Evolutionary conservation across 768 basidiomycete species (phyloP), one percentile per base, ranked within the genome.

Genomic region (Suillus subaureus): DNA sequence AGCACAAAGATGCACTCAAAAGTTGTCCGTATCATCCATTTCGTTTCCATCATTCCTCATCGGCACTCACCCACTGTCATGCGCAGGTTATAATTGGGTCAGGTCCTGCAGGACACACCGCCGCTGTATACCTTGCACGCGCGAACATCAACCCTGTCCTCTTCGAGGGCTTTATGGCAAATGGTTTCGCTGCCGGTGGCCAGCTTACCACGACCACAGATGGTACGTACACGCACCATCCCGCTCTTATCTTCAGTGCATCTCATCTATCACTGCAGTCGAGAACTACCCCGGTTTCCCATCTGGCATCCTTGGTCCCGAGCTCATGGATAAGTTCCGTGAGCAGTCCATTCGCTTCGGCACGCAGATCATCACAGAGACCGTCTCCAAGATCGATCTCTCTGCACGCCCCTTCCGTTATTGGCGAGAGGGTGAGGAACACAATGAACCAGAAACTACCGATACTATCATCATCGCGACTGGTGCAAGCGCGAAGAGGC

Each of bases 291-390:
- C 97, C 37, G 97, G 97, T 45, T 99, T 99, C 82, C 97, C 97
- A 1, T 82, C 87, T 18, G 97, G 97, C 35, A 94, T 99, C 54
- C 84, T 94, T 69, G 97, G 97, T 43, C 91, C 94, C 11, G 96
- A 98, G 74, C 88, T 99, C 77, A 99, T 99, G 97, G 96, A 98
- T 78, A 97, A 97, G 75, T 99, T 99, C 85, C 93, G 97, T 67
- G 93, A 93, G 67, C 97, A 99, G 75, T 94, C 94, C 26, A 81
- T 96, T 67, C 89, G 94, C 52, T 98, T 98, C 74, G 97, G 97
- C 62, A 99, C 97, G 18, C 83, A 81, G 56, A 92, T 99, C 77
- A 93, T 97, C 79, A 99, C 97, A 23, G 97, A 99, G 82, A 99
- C 97, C 1, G 90, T 99, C 23, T 91, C 93, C 55, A 93, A 93